A percentile compares a stretch with the other conserved stretches of the same genome.
Conservation (phyloP, 306 rosid species). For the Castanospermum australe region DNA sequence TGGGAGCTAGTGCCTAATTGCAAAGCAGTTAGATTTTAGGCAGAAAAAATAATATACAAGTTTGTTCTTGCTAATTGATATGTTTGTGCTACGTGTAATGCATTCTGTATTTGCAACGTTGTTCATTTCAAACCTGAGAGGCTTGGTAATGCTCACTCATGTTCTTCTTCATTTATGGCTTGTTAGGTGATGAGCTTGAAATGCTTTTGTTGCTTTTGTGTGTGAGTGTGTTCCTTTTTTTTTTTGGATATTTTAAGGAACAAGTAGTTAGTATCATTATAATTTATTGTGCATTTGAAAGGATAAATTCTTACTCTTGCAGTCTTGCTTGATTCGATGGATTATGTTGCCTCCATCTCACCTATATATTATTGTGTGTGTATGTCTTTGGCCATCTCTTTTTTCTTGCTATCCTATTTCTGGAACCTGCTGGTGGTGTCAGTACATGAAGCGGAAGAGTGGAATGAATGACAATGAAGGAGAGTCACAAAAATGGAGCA, state of each 20-base stretch:
- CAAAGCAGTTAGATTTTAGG: not conserved
- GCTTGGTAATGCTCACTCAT: not conserved
- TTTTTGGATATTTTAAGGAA: not conserved
- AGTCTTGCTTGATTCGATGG: conserved; percentile 2
- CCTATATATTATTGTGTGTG: not conserved
- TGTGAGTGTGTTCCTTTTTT: not conserved
- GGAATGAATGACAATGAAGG: conserved; percentile 46
- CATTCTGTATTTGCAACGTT: not conserved
- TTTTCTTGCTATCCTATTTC: not conserved
- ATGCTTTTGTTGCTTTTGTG: not conserved
- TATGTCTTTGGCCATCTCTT: not conserved
- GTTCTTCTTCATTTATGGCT: not conserved
- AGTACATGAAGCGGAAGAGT: conserved; percentile 71
- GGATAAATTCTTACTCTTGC: conserved; percentile 15
- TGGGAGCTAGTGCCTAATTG: not conserved
- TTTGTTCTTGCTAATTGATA: not conserved
- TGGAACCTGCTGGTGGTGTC: conserved; percentile 34
- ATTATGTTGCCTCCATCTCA: not conserved
- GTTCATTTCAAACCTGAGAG: not conserved
- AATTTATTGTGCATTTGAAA: not conserved
- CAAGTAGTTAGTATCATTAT: not conserved
- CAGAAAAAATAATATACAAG: not conserved
- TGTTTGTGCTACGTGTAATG: not conserved
- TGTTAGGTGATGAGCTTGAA: not conserved
- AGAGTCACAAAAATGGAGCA: conserved; percentile 49